These are phyloP conservation scores for Agaricus sinodeliciosus DNA, from an alignment of 768 basidiomycete species.

Conservation along the genomic window DNA sequence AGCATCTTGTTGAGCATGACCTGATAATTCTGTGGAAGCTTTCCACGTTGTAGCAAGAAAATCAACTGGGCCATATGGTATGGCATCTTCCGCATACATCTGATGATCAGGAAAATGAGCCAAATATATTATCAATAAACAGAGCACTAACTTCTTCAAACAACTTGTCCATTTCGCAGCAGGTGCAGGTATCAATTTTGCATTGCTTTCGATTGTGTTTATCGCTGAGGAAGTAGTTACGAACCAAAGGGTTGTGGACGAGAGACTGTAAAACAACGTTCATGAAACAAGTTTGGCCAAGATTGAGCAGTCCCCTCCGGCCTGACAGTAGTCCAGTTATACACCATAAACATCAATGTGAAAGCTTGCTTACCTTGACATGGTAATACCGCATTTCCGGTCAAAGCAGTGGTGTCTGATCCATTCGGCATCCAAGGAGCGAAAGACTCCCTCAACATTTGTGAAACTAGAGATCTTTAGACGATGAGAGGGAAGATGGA, in stretches of 20 bases:
- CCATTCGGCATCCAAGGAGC: slow-evolving; percentile 31
- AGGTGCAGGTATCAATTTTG: slow-evolving; percentile 69
- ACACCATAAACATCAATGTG: not conserved
- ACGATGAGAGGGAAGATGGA: not conserved
- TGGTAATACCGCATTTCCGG: slow-evolving; percentile 44
- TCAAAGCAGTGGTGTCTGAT: slow-evolving; percentile 37
- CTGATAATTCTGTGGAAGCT: slow-evolving; percentile 72
- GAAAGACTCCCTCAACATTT: slow-evolving; percentile 29
- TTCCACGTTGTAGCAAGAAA: slow-evolving; percentile 85
- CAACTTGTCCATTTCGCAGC: slow-evolving; percentile 90
- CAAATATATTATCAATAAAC: not conserved
- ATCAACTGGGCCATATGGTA: slow-evolving; percentile 74
- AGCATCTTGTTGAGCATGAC: slow-evolving; percentile 92
- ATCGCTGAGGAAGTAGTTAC: slow-evolving; percentile 87
- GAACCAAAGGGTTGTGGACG: slow-evolving; percentile 82
- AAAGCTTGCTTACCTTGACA: slow-evolving; percentile 60
- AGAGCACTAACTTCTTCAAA: slow-evolving; percentile 54
- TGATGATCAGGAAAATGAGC: slow-evolving; percentile 15
- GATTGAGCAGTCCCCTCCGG: slow-evolving; percentile 79
- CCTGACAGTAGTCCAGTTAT: slow-evolving; percentile 31
- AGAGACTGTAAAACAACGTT: slow-evolving; percentile 89
- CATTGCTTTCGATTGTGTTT: slow-evolving; percentile 76
- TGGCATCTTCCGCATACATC: slow-evolving; percentile 51
- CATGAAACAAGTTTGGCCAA: slow-evolving; percentile 92
- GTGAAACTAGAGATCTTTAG: slow-evolving; percentile 22